These are phyloP conservation scores for Nicotiana knightiana DNA, from an alignment of 257 asterid genomes.

Conservation along the genomic window DNA sequence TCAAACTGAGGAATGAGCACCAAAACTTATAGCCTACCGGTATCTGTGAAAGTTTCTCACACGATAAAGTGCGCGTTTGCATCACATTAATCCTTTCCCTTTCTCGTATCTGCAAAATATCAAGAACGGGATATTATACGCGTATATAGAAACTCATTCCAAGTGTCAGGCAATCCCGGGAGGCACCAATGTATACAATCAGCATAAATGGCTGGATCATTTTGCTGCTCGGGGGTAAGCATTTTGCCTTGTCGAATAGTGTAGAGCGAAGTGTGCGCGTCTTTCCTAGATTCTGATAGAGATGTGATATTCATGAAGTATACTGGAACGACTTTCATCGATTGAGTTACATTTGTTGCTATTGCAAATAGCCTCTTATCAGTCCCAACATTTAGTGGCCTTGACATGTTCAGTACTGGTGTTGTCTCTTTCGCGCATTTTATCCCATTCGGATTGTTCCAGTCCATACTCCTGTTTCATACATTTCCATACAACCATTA, in stretches of 20 bases:
- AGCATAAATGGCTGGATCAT: conserved; percentile 53
- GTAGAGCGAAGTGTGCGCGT: conserved; percentile 70
- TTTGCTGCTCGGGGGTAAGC: conserved; percentile 47
- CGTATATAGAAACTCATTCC: conserved; percentile 58
- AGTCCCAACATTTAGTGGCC: conserved; percentile 58
- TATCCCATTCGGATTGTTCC: conserved; percentile 66
- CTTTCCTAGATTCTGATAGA: conserved; percentile 68
- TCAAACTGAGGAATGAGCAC: not conserved
- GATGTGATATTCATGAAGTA: conserved; percentile 52
- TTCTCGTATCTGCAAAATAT: not conserved
- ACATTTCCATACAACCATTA: not conserved
- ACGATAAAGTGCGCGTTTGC: not conserved
- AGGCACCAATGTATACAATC: conserved; percentile 89
- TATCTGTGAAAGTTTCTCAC: not conserved
- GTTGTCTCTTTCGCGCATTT: conserved; percentile 62
- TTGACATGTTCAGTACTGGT: conserved; percentile 57
- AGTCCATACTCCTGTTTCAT: conserved; percentile 62
- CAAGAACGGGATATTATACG: conserved; percentile 27
- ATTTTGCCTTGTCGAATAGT: conserved; percentile 62
- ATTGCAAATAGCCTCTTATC: conserved; percentile 36
- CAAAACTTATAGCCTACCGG: not conserved
- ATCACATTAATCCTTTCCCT: not conserved
- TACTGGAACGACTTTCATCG: conserved; percentile 35
- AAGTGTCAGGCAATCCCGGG: conserved; percentile 71
- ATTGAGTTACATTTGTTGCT: conserved; percentile 49